phyloP scores from a whole-genome alignment of 1,284 basidiomycete genomes.

The Ganoderma meredithae region DNA sequence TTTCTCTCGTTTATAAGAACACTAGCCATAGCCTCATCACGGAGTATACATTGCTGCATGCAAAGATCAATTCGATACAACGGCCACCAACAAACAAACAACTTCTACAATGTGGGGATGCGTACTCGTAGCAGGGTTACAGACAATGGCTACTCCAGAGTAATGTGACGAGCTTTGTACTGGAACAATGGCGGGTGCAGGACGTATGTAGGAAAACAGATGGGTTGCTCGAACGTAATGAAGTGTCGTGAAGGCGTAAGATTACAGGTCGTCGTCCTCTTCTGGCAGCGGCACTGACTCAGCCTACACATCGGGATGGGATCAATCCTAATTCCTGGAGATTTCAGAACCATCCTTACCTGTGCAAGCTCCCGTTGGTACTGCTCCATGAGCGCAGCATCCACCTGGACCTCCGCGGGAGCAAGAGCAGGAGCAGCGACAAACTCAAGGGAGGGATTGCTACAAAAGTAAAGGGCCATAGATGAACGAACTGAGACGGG shows the following conservation, averaged over 20 bases:
- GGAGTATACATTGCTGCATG: conserved; percentile 1
- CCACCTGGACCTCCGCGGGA: conserved; percentile 93
- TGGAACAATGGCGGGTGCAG: conserved; percentile 39
- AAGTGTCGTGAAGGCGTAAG: conserved; percentile 27
- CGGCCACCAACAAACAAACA: conserved; percentile 20
- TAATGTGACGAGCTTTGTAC: conserved; percentile 37
- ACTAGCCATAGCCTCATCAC: not conserved
- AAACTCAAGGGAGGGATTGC: conserved; percentile 91
- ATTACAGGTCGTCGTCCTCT: conserved; percentile 72
- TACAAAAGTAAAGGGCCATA: conserved; percentile 39
- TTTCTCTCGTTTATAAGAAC: no score
- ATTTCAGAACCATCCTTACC: conserved; percentile 48
- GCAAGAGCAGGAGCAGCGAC: conserved; percentile 96
- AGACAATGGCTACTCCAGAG: conserved; percentile 27
- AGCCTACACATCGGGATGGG: conserved; percentile 53
- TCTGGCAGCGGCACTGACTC: conserved; percentile 80
- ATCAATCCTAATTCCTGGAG: not conserved
- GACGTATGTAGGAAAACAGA: conserved; percentile 36
- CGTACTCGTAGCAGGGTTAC: conserved; percentile 23
- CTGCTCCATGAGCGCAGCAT: conserved; percentile 81
- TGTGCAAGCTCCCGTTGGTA: conserved; percentile 84
- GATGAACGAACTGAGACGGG: not conserved
- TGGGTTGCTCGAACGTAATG: conserved; percentile 24
- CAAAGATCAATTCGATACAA: conserved; percentile 23
- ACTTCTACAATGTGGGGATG: conserved; percentile 27